A percentile compares a stretch with the other conserved stretches of the same genome.
phyloP scores from a whole-genome alignment of 177 flowering plant species.

The Vitis hybrid region DNA sequence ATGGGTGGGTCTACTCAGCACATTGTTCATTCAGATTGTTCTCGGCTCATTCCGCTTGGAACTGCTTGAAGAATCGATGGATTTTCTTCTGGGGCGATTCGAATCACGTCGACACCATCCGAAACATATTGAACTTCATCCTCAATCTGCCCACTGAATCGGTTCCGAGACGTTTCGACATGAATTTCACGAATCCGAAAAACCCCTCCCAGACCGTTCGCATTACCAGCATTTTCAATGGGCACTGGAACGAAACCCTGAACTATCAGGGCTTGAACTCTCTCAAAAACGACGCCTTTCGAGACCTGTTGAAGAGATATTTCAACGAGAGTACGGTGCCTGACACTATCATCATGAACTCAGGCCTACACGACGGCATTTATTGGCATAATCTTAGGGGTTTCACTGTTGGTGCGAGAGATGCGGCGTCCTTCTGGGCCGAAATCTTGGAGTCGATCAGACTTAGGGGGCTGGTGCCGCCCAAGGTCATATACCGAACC shows the following conservation, averaged over 20 bases:
- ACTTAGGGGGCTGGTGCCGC: conserved; percentile 39
- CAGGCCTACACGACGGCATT: conserved; percentile 91
- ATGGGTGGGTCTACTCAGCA: conserved; percentile 94
- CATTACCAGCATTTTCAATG: conserved; percentile 93
- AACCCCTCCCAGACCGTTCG: conserved; percentile 59
- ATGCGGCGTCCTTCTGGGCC: conserved; percentile 74
- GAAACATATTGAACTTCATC: conserved; percentile 80
- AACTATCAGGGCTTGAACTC: conserved; percentile 84
- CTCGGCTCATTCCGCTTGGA: conserved; percentile 66
- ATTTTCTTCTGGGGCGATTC: conserved; percentile 99
- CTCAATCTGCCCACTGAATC: conserved; percentile 45
- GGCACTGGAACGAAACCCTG: conserved; percentile 62
- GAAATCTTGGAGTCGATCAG: conserved; percentile 53
- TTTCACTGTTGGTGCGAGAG: conserved; percentile 52
- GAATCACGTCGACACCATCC: conserved; percentile 87
- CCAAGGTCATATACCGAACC: conserved; percentile 65
- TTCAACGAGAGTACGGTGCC: conserved; percentile 66
- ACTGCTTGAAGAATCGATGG: conserved; percentile 77
- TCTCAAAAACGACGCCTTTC: conserved; percentile 50
- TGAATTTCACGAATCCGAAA: conserved; percentile 71
- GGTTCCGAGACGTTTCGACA: conserved; percentile 74
- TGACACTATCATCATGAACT: conserved; percentile 82
- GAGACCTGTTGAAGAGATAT: conserved; percentile 51
- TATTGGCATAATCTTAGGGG: conserved; percentile 52
- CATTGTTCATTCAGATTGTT: conserved; percentile 80